Conservation (phyloP, 768 basidiomycete species). For the Paxillus involutus region DNA sequence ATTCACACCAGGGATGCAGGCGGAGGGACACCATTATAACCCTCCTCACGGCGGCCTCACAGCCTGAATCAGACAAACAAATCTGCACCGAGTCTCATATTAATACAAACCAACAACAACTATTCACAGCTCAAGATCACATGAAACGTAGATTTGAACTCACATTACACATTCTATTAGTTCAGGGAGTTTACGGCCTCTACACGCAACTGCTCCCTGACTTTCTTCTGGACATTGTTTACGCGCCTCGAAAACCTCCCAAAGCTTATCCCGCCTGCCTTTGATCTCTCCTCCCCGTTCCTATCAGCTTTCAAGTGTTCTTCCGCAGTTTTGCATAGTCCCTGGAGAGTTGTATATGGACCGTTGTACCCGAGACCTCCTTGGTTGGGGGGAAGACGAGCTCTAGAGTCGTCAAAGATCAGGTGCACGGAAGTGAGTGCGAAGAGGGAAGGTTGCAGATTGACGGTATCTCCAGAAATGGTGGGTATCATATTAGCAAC, state of each 20-base stretch:
- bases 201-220: constrained; percentile 18
- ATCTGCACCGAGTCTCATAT: too few species aligned
- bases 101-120: constrained; percentile 5
- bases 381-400: constrained; percentile 49
- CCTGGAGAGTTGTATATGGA: constrained; percentile 57
- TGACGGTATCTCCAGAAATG: constrained; percentile 48
- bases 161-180: constrained; percentile 4
- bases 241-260: constrained; percentile 32
- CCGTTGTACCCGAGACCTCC: constrained; percentile 67
- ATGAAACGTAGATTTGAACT: too few species aligned
- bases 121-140: not conserved
- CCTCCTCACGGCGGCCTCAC: too few species aligned
- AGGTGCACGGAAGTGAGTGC: constrained; percentile 52
- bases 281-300: constrained; percentile 39
- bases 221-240: constrained; percentile 27
- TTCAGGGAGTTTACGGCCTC: constrained; percentile 19
- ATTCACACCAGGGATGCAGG: too few species aligned
- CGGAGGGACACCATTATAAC: too few species aligned
- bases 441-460: constrained; percentile 61
- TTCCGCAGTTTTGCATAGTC: constrained; percentile 53
- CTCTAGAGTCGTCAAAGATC: constrained; percentile 66
- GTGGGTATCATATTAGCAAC: constrained; percentile 43
- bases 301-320: constrained; percentile 42
- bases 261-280: constrained; percentile 47
- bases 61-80: too few species aligned